Conservation (phyloP, 164 flowering plant species). For the Aristolochia californica region DNA sequence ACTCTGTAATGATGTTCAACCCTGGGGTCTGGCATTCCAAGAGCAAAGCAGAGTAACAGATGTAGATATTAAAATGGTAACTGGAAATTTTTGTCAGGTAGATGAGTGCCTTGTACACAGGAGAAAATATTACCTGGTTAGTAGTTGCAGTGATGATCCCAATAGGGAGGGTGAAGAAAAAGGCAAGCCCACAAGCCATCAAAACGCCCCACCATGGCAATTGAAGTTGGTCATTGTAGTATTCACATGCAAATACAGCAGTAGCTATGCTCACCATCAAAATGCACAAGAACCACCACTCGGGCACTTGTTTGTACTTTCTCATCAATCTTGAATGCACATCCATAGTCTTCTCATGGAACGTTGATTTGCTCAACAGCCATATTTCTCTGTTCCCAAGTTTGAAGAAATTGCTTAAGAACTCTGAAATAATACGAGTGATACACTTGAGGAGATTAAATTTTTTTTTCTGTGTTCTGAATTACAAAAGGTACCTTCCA, state of each 20-base stretch:
- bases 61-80: background rate
- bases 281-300: constrained; percentile 71
- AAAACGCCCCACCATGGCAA: constrained; percentile 91
- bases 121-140: constrained; percentile 41
- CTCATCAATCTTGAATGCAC: constrained; percentile 71
- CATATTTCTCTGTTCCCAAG: constrained; percentile 46
- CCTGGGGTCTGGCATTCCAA: constrained; percentile 43
- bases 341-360: constrained; percentile 49
- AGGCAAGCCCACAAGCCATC: constrained; percentile 61
- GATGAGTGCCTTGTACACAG: background rate
- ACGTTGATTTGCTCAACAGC: constrained; percentile 54
- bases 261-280: constrained; percentile 46
- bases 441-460: background rate
- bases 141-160: constrained; percentile 88
- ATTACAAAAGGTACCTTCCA: constrained; percentile 41
- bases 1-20: constrained; percentile 71
- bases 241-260: constrained; percentile 55
- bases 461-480: background rate
- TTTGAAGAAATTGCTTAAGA: too few species aligned
- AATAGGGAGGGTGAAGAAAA: constrained; percentile 77
- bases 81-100: too few species aligned
- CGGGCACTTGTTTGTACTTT: constrained; percentile 62
- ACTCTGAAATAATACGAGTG: too few species aligned
- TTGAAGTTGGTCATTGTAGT: constrained; percentile 65
- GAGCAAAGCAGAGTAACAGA: background rate